phyloP scores from a whole-genome alignment of 495 filamentous ascomycete species.

The Daldinia concentrica region DNA sequence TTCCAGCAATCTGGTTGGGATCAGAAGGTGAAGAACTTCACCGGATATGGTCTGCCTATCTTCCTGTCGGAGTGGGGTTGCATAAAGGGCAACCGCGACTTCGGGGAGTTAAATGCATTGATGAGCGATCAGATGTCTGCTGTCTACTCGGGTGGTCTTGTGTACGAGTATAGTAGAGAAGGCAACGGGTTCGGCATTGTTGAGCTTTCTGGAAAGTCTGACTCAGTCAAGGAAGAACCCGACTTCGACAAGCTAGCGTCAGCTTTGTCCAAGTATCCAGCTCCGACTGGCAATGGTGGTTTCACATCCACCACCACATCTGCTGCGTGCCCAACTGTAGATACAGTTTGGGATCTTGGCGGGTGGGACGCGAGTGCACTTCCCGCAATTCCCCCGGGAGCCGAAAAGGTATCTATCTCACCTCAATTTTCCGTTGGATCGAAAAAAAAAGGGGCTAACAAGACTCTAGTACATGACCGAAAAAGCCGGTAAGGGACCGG shows the following conservation, averaged over 20 bases:
- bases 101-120: conserved; percentile 79
- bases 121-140: conserved; percentile 86
- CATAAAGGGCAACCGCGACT: conserved; percentile 78
- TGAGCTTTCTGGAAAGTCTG: conserved; percentile 63
- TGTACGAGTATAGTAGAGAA: conserved; percentile 94
- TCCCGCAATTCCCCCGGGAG: conserved; percentile 77
- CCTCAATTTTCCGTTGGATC: neutral
- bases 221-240: conserved; percentile 59
- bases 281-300: conserved; percentile 78
- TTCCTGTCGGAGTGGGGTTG: conserved; percentile 98
- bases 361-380: conserved; percentile 61
- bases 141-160: conserved; percentile 95
- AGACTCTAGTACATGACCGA: conserved; percentile 69
- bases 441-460: conserved; percentile 25
- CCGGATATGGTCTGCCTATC: conserved; percentile 87
- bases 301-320: conserved; percentile 74
- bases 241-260: conserved; percentile 72
- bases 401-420: conserved; percentile 50
- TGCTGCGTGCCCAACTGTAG: conserved; percentile 73
- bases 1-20: conserved; percentile 84
- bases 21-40: conserved; percentile 91
- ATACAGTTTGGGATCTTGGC: conserved; percentile 76
- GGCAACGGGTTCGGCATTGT: conserved; percentile 81
- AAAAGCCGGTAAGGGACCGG: conserved; percentile 77
- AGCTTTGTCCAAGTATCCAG: conserved; percentile 68